Evolutionary conservation across 495 filamentous ascomycete genomes (phyloP), one percentile per base, ranked within the genome.

Genomic region (Friedmanniomyces simplex): DNA sequence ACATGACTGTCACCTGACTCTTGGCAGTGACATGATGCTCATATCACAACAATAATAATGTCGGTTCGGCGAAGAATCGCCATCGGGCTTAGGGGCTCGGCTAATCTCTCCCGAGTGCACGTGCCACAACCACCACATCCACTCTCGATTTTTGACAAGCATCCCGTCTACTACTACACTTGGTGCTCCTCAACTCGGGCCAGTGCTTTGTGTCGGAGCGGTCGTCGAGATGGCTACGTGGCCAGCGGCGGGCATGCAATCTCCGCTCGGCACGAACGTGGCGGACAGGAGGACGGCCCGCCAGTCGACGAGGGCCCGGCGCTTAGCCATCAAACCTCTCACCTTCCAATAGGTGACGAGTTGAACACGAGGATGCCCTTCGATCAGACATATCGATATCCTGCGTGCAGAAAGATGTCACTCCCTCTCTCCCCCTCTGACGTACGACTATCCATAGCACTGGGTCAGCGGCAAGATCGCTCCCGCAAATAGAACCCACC

Each of bases 401-500:
- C 4, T 43, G 4, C 39, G 39, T 43, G 39, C 39, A 43, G 39
- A 2, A 5, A 43, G 39, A 43, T 43, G 39, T 43, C 14, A 16
- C 2, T 16, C 4, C 14, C 39, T 16, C 39, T 43, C 14, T 43
- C 18, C 18, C 39, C 18, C 28, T 32, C 28, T 32, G 28, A 32
- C 39, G 39, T n/a, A 5, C 13, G 13, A 43, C 39, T 43, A 3
- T 43, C 39, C 39, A 16, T n/a, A 3, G 18, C 16, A 37, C 43
- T 26, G 46, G 46, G 46, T 49, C 46, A 30, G 46, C 46, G 46
- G 46, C 20, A 49, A 30, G 46, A 16, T 49, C 20, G 46, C 2
- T 2, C 12, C 2, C 24, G 21, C 21, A 52, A 54, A 42, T 56
- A 56, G 54, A 28, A 47, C 54, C 54, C 54, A 48, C 54, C 41